Percentiles rank a stretch among this genome's conserved stretches.
Evolutionary conservation across 2,329 filamentous ascomycete species (phyloP).

Genomic region (Claviceps sp.): DNA sequence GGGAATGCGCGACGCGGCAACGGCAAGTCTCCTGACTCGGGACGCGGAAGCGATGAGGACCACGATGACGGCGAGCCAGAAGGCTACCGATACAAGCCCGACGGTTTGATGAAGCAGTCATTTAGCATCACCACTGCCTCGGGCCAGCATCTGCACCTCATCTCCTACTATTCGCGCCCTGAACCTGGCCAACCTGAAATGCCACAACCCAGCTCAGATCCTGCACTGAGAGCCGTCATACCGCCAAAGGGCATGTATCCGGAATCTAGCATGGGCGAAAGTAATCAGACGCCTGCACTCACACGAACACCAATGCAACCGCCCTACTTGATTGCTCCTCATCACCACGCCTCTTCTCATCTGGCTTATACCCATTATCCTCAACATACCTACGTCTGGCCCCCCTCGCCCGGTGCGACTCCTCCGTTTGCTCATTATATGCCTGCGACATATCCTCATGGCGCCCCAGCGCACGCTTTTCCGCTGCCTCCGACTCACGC

Average conservation of each 20-base stretch:
- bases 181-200: constrained; percentile 60
- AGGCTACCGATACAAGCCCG: constrained; percentile 87
- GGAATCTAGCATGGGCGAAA: constrained; percentile 83
- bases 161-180: constrained; percentile 87
- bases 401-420: constrained; percentile 40
- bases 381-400: constrained; percentile 36
- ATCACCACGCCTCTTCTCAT: constrained; percentile 16
- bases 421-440: constrained; percentile 38
- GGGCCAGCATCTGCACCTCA: constrained; percentile 84
- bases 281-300: constrained; percentile 65
- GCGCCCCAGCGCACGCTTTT: constrained; percentile 12
- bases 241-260: constrained; percentile 94
- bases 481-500: constrained; percentile 11
- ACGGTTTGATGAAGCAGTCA: constrained; percentile 98
- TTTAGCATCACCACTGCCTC: constrained; percentile 94
- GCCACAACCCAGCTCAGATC: constrained; percentile 70
- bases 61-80: constrained; percentile 76
- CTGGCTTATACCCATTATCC: constrained; percentile 27
- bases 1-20: constrained; percentile 41
- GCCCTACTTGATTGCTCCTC: constrained; percentile 24
- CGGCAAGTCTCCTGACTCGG: constrained; percentile 73
- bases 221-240: constrained; percentile 64
- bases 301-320: constrained; percentile 58
- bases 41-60: constrained; percentile 70
- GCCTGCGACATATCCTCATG: constrained; percentile 21